Evolutionary conservation across 1,284 basidiomycete genomes (phyloP).

Genomic region (Clitocybe nebularis): DNA sequence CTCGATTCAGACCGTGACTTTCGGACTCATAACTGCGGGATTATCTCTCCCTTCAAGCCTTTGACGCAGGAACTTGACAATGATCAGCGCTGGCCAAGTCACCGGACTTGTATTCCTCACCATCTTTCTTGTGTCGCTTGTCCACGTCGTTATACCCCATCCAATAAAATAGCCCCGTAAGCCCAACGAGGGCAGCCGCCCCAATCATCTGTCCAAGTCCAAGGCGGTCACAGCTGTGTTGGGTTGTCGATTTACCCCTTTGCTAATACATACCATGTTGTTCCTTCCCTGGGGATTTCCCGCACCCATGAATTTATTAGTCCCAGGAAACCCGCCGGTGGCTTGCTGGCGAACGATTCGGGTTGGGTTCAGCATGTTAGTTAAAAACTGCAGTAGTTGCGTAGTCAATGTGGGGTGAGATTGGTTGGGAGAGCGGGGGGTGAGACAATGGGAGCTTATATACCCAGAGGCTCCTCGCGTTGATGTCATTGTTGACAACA

Average conservation of each 20-base stretch:
- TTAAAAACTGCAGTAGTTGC: background rate
- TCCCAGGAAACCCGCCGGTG: slow-evolving; percentile 6
- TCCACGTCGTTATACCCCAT: slow-evolving; percentile 20
- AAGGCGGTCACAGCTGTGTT: slow-evolving; percentile 2
- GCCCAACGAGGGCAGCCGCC: slow-evolving; percentile 14
- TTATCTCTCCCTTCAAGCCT: slow-evolving; percentile 16
- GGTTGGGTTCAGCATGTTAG: slow-evolving; percentile 13
- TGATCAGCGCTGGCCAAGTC: slow-evolving; percentile 8
- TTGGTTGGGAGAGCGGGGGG: slow-evolving; percentile 1
- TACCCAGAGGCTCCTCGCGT: slow-evolving; percentile 5
- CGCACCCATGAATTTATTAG: slow-evolving; percentile 18
- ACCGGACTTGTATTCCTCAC: slow-evolving; percentile 13
- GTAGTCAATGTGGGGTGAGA: too few species aligned
- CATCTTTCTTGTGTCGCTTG: slow-evolving; percentile 19
- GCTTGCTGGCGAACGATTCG: slow-evolving; percentile 13
- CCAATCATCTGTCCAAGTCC: slow-evolving; percentile 12
- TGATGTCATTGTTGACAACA: slow-evolving; percentile 16
- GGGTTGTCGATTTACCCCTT: too few species aligned
- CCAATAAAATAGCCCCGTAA: slow-evolving; percentile 18
- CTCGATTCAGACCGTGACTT: too few species aligned
- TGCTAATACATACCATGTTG: slow-evolving; percentile 12
- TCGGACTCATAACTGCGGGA: slow-evolving; percentile 14
- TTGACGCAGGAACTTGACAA: slow-evolving; percentile 11
- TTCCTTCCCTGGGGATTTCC: slow-evolving; percentile 16
- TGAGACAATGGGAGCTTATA: slow-evolving; percentile 8